Percentiles rank a stretch among this genome's conserved stretches.
phyloP scores from a whole-genome alignment of 176 grass and related monocot genomes.

The Neostapfia colusana region DNA sequence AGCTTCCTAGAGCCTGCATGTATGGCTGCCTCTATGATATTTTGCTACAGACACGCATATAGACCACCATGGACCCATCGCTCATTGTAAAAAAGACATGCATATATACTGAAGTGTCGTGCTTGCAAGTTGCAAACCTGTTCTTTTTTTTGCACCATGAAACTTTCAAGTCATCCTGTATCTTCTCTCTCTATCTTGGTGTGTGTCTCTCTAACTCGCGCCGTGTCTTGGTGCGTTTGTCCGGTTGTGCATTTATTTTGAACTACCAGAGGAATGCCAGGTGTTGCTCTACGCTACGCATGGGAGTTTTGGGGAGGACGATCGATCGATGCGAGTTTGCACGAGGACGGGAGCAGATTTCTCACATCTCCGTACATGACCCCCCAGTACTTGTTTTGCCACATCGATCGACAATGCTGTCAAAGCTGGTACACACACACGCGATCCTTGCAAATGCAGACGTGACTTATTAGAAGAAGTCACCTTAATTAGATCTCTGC shows the following conservation, averaged over 20 bases:
- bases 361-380: slow-evolving; percentile 11
- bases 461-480: no score
- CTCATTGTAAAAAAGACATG: neutral
- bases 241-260: slow-evolving; percentile 44
- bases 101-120: neutral
- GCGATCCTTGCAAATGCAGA: neutral
- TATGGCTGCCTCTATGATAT: neutral
- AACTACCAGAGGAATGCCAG: slow-evolving; percentile 50
- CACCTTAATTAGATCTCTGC: no score
- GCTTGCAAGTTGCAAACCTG: neutral
- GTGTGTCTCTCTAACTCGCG: neutral
- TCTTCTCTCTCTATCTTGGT: neutral
- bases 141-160: slow-evolving; percentile 20
- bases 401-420: slow-evolving; percentile 14
- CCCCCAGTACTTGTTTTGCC: slow-evolving; percentile 12
- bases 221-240: slow-evolving; percentile 30
- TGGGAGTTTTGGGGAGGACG: slow-evolving; percentile 41
- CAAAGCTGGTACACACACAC: neutral
- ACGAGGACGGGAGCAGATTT: slow-evolving; percentile 35
- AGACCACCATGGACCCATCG: no score
- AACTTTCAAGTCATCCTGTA: neutral
- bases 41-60: no score
- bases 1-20: neutral
- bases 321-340: slow-evolving; percentile 34
- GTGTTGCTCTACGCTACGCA: neutral